Evolutionary conservation across 805 yeast species (phyloP).

Genomic region (Zygosaccharomyces siamensis): DNA sequence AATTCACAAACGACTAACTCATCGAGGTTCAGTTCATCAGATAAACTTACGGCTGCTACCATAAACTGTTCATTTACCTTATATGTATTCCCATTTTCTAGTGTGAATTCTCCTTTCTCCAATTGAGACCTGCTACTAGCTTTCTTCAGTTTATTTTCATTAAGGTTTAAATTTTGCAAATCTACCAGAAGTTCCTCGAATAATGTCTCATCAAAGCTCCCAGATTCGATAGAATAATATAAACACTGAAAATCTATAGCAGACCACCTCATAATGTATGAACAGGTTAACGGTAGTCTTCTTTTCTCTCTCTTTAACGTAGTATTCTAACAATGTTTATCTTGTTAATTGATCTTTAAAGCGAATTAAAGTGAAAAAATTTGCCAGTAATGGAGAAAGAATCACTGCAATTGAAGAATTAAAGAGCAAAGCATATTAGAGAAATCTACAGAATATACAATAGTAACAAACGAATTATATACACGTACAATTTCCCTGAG

Average conservation of each 20-base stretch:
- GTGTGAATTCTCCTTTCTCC: constrained; percentile 42
- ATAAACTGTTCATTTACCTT: constrained; percentile 64
- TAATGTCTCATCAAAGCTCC: constrained; percentile 22
- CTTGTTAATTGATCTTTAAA: constrained; percentile 1
- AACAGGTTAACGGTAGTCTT: neutral
- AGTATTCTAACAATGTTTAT: neutral
- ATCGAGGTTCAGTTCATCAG: constrained; percentile 69
- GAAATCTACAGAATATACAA: no score
- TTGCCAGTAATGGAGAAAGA: neutral
- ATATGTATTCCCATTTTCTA: constrained; percentile 47
- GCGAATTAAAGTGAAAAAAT: neutral
- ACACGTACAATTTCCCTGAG: no score
- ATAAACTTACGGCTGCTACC: constrained; percentile 49
- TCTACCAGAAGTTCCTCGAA: constrained; percentile 41
- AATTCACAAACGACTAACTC: constrained; percentile 73
- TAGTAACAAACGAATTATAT: no score
- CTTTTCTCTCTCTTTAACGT: neutral
- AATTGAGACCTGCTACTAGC: constrained; percentile 44
- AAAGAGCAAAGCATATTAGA: neutral
- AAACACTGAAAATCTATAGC: constrained; percentile 38
- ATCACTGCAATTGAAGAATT: neutral
- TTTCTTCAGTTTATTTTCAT: constrained; percentile 40
- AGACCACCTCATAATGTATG: constrained; percentile 25
- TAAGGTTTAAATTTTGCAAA: constrained; percentile 40
- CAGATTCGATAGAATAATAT: constrained; percentile 43